Evolutionary conservation across 2,329 filamentous ascomycete genomes (phyloP).

Genomic region (Aspergillus niger): DNA sequence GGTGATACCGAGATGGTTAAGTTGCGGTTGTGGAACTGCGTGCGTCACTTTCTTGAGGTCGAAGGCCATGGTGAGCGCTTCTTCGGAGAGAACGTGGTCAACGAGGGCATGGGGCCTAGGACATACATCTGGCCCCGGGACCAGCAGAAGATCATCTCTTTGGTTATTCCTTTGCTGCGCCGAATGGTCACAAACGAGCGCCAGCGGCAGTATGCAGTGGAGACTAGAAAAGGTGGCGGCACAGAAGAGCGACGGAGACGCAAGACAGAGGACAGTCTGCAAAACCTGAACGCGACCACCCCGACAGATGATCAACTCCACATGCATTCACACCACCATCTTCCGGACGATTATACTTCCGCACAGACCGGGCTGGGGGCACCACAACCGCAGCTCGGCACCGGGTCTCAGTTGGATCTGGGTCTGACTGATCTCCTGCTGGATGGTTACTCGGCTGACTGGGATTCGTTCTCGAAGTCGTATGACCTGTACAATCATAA

Average conservation of each 20-base stretch:
- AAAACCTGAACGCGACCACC: conserved; percentile 28
- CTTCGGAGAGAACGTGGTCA: conserved; percentile 51
- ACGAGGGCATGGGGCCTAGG: conserved; percentile 41
- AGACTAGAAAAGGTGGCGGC: conserved; percentile 54
- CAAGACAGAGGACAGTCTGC: conserved; percentile 38
- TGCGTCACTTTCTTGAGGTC: conserved; percentile 55
- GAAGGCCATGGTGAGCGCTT: conserved; percentile 56
- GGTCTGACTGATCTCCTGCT: conserved; percentile 40
- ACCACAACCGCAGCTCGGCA: conserved; percentile 29
- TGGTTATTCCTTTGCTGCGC: conserved; percentile 59
- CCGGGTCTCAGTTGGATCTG: conserved; percentile 29
- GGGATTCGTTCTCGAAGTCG: conserved; percentile 37
- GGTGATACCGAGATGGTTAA: conserved; percentile 61
- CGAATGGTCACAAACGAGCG: conserved; percentile 63
- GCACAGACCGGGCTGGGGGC: conserved; percentile 25
- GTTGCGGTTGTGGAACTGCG: conserved; percentile 58
- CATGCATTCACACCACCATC: conserved; percentile 31
- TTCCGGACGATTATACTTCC: conserved; percentile 27
- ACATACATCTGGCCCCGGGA: conserved; percentile 58
- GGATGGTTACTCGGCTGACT: conserved; percentile 43
- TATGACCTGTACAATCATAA: conserved; percentile 45
- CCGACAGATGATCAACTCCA: conserved; percentile 36
- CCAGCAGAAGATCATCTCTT: conserved; percentile 57
- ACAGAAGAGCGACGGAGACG: conserved; percentile 40
- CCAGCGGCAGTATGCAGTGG: conserved; percentile 59